phyloP scores from a whole-genome alignment of 768 basidiomycete genomes.

The Boletus reticulatus region DNA sequence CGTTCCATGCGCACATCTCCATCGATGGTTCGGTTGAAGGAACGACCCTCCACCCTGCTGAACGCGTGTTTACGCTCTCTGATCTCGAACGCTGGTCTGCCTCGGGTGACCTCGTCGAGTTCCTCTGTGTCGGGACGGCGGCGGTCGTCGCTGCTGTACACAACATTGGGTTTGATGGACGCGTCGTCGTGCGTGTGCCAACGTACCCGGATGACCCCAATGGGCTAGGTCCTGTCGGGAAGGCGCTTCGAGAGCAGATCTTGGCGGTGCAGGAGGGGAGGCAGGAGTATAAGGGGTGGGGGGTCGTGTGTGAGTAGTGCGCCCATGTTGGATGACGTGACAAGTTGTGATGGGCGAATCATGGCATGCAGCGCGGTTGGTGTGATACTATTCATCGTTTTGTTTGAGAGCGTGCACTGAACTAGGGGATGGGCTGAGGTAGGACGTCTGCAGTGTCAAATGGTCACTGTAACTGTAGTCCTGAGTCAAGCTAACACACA shows the following conservation, averaged over 20 bases:
- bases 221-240: constrained; percentile 57
- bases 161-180: constrained; percentile 69
- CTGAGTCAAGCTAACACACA: too few species aligned
- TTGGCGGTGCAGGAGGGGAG: constrained; percentile 74
- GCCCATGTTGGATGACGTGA: not conserved
- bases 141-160: constrained; percentile 72
- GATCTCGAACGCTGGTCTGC: constrained; percentile 55
- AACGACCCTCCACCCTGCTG: constrained; percentile 37
- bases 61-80: constrained; percentile 57
- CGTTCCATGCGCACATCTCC: too few species aligned
- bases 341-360: too few species aligned
- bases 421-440: too few species aligned
- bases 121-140: constrained; percentile 85
- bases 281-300: constrained; percentile 63
- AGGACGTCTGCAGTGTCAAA: too few species aligned
- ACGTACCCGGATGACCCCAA: constrained; percentile 38
- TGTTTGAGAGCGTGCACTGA: too few species aligned
- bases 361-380: too few species aligned
- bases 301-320: constrained; percentile 34
- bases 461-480: too few species aligned
- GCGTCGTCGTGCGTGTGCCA: constrained; percentile 62
- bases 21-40: too few species aligned
- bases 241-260: constrained; percentile 68
- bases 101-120: constrained; percentile 70
- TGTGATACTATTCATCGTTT: too few species aligned